Percentiles rank a stretch among this genome's conserved stretches.
Conservation (phyloP, 306 rosid species). For the Echinosophora koreensis region DNA sequence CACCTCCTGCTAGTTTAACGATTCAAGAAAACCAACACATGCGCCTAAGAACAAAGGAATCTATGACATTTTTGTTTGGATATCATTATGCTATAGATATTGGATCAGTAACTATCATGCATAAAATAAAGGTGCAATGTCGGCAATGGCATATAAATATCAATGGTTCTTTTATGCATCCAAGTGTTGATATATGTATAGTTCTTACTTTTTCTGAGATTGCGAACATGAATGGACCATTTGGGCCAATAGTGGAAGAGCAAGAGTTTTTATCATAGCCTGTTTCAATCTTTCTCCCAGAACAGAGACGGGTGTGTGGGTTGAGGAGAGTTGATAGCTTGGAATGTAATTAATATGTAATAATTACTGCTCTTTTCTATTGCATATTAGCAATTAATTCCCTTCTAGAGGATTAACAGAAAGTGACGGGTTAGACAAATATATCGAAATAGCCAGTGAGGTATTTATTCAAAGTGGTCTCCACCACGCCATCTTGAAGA, state of each 20-base stretch:
- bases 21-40: conserved; percentile 38
- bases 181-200: conserved; percentile 15
- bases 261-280: conserved; percentile 2
- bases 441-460: conserved; percentile 18
- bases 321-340: conserved; percentile 49
- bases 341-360: conserved; percentile 51
- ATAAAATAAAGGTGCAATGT: conserved; percentile 16
- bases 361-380: conserved; percentile 44
- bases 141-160: conserved; percentile 41
- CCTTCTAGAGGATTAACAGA: conserved; percentile 46
- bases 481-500: conserved; percentile 46
- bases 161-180: neutral
- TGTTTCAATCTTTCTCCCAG: conserved; percentile 25
- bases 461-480: conserved; percentile 52
- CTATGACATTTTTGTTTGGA: conserved; percentile 4
- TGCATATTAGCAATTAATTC: neutral
- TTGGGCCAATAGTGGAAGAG: conserved; percentile 48
- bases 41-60: conserved; percentile 2
- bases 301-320: conserved; percentile 46
- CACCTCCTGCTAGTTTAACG: conserved; percentile 25
- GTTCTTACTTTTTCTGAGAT: conserved; percentile 31
- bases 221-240: conserved; percentile 49
- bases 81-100: conserved; percentile 29
- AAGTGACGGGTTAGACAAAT: conserved; percentile 46
- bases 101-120: conserved; percentile 45